Evolutionary conservation across 352 stramenopile genomes (phyloP).

Genomic region (Globisporangium solare): DNA sequence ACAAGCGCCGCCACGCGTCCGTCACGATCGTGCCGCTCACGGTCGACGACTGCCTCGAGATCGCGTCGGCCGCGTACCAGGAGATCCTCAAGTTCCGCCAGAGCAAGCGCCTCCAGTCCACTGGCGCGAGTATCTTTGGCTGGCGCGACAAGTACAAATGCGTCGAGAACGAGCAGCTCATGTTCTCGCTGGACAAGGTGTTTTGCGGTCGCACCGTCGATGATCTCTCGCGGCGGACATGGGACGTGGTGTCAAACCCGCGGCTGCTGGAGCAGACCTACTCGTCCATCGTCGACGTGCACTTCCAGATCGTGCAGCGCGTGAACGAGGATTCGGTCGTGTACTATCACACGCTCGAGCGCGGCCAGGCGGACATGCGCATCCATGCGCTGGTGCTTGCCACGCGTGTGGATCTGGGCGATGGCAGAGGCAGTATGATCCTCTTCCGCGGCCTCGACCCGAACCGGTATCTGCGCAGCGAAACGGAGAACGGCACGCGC

Average conservation of each 20-base stretch:
- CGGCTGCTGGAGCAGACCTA: conserved; percentile 45
- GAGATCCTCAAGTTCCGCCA: conserved; percentile 52
- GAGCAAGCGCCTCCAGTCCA: conserved; percentile 39
- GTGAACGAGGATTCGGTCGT: conserved; percentile 54
- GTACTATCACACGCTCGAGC: conserved; percentile 70
- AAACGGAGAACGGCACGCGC: conserved; percentile 37
- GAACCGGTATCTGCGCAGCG: conserved; percentile 42
- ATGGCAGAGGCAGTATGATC: conserved; percentile 35
- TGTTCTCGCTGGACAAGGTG: conserved; percentile 64
- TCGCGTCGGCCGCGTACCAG: conserved; percentile 37
- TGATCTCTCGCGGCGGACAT: conserved; percentile 37
- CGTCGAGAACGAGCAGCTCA: conserved; percentile 47
- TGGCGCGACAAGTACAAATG: conserved; percentile 51
- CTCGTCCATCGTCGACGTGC: conserved; percentile 41
- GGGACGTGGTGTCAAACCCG: conserved; percentile 44
- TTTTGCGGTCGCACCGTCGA: conserved; percentile 33
- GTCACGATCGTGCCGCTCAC: conserved; percentile 42
- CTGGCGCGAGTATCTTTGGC: conserved; percentile 54
- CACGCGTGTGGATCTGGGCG: conserved; percentile 44
- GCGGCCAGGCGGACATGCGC: conserved; percentile 37
- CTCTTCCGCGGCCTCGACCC: conserved; percentile 56
- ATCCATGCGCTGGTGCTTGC: conserved; percentile 61
- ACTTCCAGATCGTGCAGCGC: conserved; percentile 62
- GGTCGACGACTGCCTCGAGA: conserved; percentile 34
- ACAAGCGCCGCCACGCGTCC: conserved; percentile 16